Conservation (phyloP, 73 alveolate species). For the Paramecium biaurelia region DNA sequence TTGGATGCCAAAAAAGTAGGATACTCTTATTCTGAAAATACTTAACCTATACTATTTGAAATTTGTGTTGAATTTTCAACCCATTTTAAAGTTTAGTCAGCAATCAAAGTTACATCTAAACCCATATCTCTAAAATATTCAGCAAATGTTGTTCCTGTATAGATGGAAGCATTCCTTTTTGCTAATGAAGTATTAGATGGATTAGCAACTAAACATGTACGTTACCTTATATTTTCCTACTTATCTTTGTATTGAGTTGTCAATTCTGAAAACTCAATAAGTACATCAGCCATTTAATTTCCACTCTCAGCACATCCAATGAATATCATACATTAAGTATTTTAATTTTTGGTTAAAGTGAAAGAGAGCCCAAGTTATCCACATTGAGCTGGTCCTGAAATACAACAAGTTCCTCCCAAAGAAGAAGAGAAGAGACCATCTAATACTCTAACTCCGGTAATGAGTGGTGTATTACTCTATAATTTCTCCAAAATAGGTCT, state of each 20-base stretch:
- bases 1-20: constrained; percentile 85
- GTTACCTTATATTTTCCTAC: neutral
- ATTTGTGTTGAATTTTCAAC: constrained; percentile 89
- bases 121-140: constrained; percentile 99
- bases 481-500: constrained; percentile 82
- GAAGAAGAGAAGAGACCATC: constrained; percentile 52
- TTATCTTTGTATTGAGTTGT: neutral
- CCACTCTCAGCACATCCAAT: constrained; percentile 98
- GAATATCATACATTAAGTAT: constrained; percentile 86
- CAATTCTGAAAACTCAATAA: constrained; percentile 44
- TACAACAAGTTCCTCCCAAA: constrained; percentile 94
- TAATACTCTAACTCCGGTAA: constrained; percentile 55
- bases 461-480: constrained; percentile 69
- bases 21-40: constrained; percentile 86
- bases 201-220: constrained; percentile 92
- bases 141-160: constrained; percentile 95
- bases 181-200: constrained; percentile 76
- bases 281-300: constrained; percentile 92
- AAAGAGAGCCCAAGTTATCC: constrained; percentile 95
- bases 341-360: constrained; percentile 90
- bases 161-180: constrained; percentile 58
- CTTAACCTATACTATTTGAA: constrained; percentile 84
- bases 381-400: constrained; percentile 98
- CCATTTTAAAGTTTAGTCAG: constrained; percentile 89
- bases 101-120: constrained; percentile 84